A percentile compares a stretch with the other conserved stretches of the same genome.
Conservation (phyloP, 2,329 filamentous ascomycete genomes). For the Diaporthe vexans region DNA sequence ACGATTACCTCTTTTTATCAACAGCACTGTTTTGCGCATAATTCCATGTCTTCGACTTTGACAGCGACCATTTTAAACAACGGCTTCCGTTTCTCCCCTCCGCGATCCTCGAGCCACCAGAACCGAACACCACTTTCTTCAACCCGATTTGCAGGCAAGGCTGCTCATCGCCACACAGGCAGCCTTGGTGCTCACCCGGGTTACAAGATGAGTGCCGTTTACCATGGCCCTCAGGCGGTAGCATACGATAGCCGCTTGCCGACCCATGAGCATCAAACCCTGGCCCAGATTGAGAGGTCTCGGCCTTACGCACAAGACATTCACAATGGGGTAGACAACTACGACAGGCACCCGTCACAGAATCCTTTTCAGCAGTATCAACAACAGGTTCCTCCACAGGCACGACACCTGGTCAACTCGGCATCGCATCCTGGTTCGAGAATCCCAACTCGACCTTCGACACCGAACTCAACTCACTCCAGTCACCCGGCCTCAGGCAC, state of each 20-base stretch:
- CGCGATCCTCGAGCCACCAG: constrained; percentile 34
- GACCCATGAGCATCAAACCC: constrained; percentile 33
- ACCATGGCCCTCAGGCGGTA: constrained; percentile 41
- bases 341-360: constrained; percentile 34
- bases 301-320: constrained; percentile 35
- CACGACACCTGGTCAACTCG: constrained; percentile 23
- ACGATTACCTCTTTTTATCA: neutral
- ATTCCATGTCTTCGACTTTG: constrained; percentile 41
- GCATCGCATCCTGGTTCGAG: constrained; percentile 45
- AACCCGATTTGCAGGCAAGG: constrained; percentile 6
- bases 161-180: constrained; percentile 1
- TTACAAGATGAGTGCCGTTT: constrained; percentile 40
- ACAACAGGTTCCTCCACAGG: constrained; percentile 26
- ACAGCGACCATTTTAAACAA: constrained; percentile 35
- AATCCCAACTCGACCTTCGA: constrained; percentile 54
- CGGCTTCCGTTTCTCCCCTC: constrained; percentile 38
- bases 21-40: constrained; percentile 1
- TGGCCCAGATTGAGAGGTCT: constrained; percentile 35
- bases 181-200: constrained; percentile 19
- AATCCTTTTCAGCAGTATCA: constrained; percentile 36
- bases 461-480: constrained; percentile 53
- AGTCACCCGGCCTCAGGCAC: constrained; percentile 48
- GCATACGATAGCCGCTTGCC: constrained; percentile 36
- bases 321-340: constrained; percentile 36
- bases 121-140: constrained; percentile 10